phyloP scores from a whole-genome alignment of 495 filamentous ascomycete species.

The Daldinia loculata region DNA sequence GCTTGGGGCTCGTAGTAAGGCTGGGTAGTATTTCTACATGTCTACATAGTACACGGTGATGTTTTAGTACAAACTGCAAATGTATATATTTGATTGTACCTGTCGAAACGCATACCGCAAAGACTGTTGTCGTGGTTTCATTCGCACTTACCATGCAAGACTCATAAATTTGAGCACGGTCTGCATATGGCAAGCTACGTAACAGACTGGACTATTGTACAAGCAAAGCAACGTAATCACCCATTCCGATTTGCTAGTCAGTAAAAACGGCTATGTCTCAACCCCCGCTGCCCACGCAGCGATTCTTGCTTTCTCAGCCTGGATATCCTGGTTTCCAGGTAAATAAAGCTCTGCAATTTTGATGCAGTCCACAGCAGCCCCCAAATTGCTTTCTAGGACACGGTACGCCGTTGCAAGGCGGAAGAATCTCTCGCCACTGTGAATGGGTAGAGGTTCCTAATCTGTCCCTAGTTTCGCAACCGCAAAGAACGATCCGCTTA shows the following conservation, averaged over 20 bases:
- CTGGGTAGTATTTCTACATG: slow-evolving; percentile 7
- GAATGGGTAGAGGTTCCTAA: neutral
- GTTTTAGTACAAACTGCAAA: too few species aligned
- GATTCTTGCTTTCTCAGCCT: neutral
- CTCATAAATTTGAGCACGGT: neutral
- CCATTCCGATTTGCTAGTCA: neutral
- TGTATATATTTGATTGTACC: slow-evolving; percentile 1
- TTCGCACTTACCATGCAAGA: neutral
- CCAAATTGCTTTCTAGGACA: neutral
- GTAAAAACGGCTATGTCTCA: neutral
- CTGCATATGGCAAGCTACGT: neutral
- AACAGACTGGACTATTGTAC: neutral
- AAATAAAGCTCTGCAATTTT: neutral
- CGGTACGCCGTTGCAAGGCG: neutral
- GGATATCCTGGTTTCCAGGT: neutral
- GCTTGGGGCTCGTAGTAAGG: slow-evolving; percentile 62
- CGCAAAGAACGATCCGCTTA: neutral
- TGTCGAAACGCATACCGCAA: neutral
- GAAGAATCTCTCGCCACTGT: neutral
- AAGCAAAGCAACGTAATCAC: neutral
- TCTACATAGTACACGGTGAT: neutral
- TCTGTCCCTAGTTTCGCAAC: neutral
- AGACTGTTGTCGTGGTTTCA: neutral
- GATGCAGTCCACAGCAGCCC: neutral
- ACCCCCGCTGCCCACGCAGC: neutral